Base-by-base conservation (phyloP, 2,329 filamentous ascomycete genomes). In the Raffaelea arxii region DNA sequence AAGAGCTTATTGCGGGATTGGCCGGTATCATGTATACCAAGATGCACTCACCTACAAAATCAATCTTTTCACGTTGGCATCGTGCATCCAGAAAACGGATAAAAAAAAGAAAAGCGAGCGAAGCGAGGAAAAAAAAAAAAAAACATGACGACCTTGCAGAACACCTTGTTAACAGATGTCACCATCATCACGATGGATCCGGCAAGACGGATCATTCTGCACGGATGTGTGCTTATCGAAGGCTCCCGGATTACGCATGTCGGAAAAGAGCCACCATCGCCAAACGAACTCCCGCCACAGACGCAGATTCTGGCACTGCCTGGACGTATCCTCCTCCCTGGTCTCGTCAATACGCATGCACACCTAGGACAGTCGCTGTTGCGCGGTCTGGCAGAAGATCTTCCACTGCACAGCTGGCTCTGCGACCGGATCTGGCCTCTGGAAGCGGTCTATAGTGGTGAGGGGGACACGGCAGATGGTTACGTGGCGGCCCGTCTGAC, bases 141-240 rank as follows among this genome's bases (percentile, higher is more conserved):
- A n/a, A n/a, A n/a, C 27, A 30, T 16, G 27, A 16, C 27, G 9
- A 16, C 27, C 27, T 30, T 16, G 27, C 21, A 24, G 14, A 41
- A 23, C 24, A 47, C 43, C 24, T 58, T 77, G 0, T 72, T 74
- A 51, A 65, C 61, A 2, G 60, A 74, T 52, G 71, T 67, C 9
- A 75, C 71, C 3, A 69, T 77, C 48, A 67, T 77, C 51, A 76
- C 72, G 0, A 61, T 77, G 52, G 71, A 75, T 53, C 42, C 59
- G 24, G 51, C 53, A 16, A 62, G 69, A 19, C 63, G 68, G 30
- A 64, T 77, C 43, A 66, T 73, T 46, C 55, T 65, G 4, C 63
- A 74, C 49, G 72, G 72, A 14, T 66, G 65, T 12, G 59, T 77
- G 25, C 59, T 68, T 1, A 61, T 73, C 4, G 47, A 60, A 6